A percentile compares a stretch with the other conserved stretches of the same genome.
Evolutionary conservation across 1,284 basidiomycete genomes (phyloP).

Genomic region (Marasmius tenuissimus): DNA sequence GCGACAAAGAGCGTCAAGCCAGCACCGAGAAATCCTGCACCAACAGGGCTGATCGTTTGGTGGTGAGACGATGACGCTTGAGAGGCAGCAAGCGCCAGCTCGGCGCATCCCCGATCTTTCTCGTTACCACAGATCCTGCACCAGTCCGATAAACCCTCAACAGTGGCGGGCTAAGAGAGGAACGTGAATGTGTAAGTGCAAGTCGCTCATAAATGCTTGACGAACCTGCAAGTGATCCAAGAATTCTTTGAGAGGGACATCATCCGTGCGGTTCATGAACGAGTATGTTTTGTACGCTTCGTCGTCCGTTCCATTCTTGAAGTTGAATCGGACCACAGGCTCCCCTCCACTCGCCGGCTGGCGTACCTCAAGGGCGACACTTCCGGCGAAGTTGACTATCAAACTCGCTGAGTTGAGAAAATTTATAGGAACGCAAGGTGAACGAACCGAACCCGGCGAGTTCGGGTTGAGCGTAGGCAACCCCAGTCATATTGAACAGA

Average conservation of each 20-base stretch:
- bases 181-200: background rate
- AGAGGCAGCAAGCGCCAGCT: slow-evolving; percentile 38
- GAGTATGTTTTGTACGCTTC: slow-evolving; percentile 54
- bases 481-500: slow-evolving; percentile 76
- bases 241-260: slow-evolving; percentile 59
- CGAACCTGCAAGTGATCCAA: slow-evolving; percentile 48
- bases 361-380: slow-evolving; percentile 70
- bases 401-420: background rate
- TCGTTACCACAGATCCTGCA: slow-evolving; percentile 58
- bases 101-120: slow-evolving; percentile 55
- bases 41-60: slow-evolving; percentile 50
- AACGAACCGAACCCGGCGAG: slow-evolving; percentile 63
- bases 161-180: background rate
- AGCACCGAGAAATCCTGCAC: slow-evolving; percentile 67
- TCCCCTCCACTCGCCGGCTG: slow-evolving; percentile 44
- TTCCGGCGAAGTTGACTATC: slow-evolving; percentile 72
- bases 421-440: background rate
- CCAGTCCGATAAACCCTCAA: slow-evolving; percentile 60
- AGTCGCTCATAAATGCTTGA: background rate
- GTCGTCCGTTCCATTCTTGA: slow-evolving; percentile 73
- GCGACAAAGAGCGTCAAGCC: slow-evolving; percentile 51
- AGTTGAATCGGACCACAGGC: slow-evolving; percentile 68
- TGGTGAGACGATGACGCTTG: slow-evolving; percentile 27
- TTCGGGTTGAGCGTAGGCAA: slow-evolving; percentile 48
- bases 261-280: slow-evolving; percentile 62